These are phyloP conservation scores for Nosema muscidifuracis DNA, from an alignment of 371 early-diverging fungal genomes.

Conservation along the genomic window DNA sequence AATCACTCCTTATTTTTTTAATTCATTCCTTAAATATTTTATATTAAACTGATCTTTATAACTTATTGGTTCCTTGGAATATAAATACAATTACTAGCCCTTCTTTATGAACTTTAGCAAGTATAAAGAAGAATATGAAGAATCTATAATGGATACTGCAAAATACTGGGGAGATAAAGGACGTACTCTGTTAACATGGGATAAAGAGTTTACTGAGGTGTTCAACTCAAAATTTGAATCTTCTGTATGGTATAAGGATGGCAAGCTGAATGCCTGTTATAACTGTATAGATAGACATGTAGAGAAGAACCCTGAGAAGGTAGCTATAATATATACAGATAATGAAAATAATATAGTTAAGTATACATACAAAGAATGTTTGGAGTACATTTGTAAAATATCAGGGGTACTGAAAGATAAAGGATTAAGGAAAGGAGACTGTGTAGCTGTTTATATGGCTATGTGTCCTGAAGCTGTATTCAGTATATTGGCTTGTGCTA, in stretches of 20 bases:
- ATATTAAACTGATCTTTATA: too few species aligned
- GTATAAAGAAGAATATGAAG: slow-evolving; percentile 45
- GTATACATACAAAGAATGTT: slow-evolving; percentile 74
- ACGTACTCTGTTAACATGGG: slow-evolving; percentile 24
- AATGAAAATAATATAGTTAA: slow-evolving; percentile 73
- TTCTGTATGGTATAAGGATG: slow-evolving; percentile 75
- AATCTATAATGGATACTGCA: slow-evolving; percentile 46
- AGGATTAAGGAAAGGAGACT: slow-evolving; percentile 76
- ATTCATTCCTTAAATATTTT: too few species aligned
- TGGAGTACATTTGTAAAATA: slow-evolving; percentile 71
- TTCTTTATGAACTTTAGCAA: slow-evolving; percentile 27
- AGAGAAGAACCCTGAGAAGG: slow-evolving; percentile 62
- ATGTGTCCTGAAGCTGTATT: slow-evolving; percentile 85
- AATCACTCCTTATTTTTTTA: too few species aligned
- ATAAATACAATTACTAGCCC: too few species aligned
- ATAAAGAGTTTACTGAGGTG: slow-evolving; percentile 32
- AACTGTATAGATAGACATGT: slow-evolving; percentile 93
- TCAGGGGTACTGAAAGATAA: slow-evolving; percentile 71
- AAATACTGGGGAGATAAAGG: slow-evolving; percentile 35
- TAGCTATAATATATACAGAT: slow-evolving; percentile 78
- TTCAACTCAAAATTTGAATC: slow-evolving; percentile 13
- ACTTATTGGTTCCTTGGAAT: too few species aligned
- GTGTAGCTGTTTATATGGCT: slow-evolving; percentile 86
- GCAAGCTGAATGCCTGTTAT: slow-evolving; percentile 80
- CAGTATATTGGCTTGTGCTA: slow-evolving; percentile 80